A percentile compares a stretch with the other conserved stretches of the same genome.
Evolutionary conservation across 352 stramenopile species (phyloP).

Genomic region (Phytophthora fragariae): DNA sequence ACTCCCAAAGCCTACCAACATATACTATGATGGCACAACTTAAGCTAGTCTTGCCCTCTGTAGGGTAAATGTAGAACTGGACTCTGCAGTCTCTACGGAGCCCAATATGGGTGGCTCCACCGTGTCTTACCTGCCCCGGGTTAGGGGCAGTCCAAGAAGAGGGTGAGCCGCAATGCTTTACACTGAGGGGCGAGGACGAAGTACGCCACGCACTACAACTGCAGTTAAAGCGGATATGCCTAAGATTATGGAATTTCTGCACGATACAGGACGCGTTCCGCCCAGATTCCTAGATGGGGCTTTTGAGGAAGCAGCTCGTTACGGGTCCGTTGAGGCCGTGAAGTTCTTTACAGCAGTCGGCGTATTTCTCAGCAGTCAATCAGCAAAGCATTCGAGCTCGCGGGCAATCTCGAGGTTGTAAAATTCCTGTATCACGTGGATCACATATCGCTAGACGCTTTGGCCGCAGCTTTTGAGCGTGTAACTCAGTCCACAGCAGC

Average conservation of each 20-base stretch:
- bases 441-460: background rate
- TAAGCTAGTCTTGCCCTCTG: too few species aligned
- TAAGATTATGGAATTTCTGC: conserved; percentile 7
- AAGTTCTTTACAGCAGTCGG: conserved; percentile 2
- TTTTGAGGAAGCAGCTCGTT: conserved; percentile 8
- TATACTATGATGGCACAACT: too few species aligned
- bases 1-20: too few species aligned
- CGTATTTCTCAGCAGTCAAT: conserved; percentile 2
- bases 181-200: too few species aligned
- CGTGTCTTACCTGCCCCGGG: too few species aligned
- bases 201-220: too few species aligned
- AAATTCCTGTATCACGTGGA: background rate
- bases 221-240: background rate
- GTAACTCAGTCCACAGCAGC: background rate
- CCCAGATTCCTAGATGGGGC: background rate
- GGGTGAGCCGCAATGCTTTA: too few species aligned
- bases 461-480: background rate
- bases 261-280: background rate
- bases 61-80: too few species aligned
- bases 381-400: conserved; percentile 1
- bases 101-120: too few species aligned
- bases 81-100: too few species aligned
- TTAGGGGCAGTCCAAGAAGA: too few species aligned
- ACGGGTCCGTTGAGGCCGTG: background rate
- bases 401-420: background rate